Percentiles rank a stretch among this genome's conserved stretches.
Conservation (phyloP, 75 land plant genomes). For the Ceratopteris richardii region DNA sequence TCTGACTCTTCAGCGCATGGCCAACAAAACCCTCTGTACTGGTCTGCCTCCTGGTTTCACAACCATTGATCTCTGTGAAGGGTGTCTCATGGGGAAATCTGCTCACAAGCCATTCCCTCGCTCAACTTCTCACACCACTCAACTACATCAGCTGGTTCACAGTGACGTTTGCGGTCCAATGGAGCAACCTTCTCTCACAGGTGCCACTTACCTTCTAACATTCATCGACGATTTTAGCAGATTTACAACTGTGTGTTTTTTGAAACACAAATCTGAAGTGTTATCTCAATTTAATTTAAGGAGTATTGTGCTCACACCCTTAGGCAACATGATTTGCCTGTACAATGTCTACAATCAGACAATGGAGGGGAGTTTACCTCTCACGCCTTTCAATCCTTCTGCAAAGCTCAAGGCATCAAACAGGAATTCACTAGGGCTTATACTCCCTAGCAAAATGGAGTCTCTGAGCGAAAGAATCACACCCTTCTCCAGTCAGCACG, state of each 20-base stretch:
- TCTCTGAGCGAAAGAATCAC: not conserved
- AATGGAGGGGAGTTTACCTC: too few relatives aligned
- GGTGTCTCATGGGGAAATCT: slow-evolving; percentile 3
- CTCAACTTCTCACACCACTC: not conserved
- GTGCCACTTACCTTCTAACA: not conserved
- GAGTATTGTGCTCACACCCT: not conserved
- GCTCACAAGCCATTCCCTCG: not conserved
- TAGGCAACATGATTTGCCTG: not conserved
- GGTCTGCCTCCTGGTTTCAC: not conserved
- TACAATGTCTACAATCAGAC: slow-evolving; percentile 2
- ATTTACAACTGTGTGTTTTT: not conserved
- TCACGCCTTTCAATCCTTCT: too few relatives aligned
- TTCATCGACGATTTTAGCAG: slow-evolving; percentile 8
- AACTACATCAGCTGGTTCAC: slow-evolving; percentile 7
- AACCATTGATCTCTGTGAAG: slow-evolving; percentile 1
- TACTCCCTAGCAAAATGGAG: not conserved
- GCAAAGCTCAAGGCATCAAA: too few relatives aligned
- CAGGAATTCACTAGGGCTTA: not conserved
- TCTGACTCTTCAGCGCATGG: slow-evolving; percentile 1
- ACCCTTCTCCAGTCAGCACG: not conserved
- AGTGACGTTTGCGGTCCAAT: slow-evolving; percentile 11
- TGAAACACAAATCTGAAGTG: not conserved
- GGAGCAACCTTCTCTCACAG: not conserved
- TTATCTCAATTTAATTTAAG: slow-evolving; percentile 5
- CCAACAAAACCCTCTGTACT: not conserved